Conservation (phyloP, 108 stramenopile species). For the Fragilariopsis cylindrus region DNA sequence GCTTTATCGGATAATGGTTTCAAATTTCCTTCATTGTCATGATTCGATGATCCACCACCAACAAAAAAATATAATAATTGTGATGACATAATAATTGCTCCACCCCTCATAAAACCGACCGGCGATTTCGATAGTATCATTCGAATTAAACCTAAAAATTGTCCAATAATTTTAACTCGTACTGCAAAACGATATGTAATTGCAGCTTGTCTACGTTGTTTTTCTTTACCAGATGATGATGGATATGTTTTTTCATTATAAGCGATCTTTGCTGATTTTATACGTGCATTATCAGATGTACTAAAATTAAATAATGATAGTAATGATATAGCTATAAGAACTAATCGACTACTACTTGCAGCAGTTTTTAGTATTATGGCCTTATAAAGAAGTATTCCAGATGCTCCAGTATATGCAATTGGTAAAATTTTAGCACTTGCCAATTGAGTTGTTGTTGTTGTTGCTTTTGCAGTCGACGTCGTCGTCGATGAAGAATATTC, state of each 20-base stretch:
- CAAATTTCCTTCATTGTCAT: conserved; percentile 19
- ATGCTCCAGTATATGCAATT: conserved; percentile 15
- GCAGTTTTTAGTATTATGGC: background rate
- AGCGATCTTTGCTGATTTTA: conserved; percentile 14
- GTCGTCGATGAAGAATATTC: too few species aligned
- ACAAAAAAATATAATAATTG: conserved; percentile 2
- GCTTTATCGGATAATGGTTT: conserved; percentile 4
- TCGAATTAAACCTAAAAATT: conserved; percentile 1
- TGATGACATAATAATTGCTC: conserved; percentile 8
- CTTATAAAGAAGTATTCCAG: conserved; percentile 15
- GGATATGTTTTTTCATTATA: conserved; percentile 12
- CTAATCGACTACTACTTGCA: background rate
- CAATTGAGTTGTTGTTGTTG: conserved; percentile 2
- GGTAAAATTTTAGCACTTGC: conserved; percentile 19
- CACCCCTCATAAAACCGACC: conserved; percentile 12
- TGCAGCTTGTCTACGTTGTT: conserved; percentile 18
- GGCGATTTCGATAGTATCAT: background rate
- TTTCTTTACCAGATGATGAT: conserved; percentile 13
- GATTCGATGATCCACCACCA: conserved; percentile 12
- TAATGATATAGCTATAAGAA: conserved; percentile 3
- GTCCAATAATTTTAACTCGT: conserved; percentile 16
- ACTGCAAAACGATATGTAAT: conserved; percentile 13
- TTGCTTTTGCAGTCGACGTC: background rate
- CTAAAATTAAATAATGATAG: conserved; percentile 13
- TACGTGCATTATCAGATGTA: conserved; percentile 19